Evolutionary conservation across 1,284 basidiomycete genomes (phyloP).

Genomic region (Moniliella sp.): DNA sequence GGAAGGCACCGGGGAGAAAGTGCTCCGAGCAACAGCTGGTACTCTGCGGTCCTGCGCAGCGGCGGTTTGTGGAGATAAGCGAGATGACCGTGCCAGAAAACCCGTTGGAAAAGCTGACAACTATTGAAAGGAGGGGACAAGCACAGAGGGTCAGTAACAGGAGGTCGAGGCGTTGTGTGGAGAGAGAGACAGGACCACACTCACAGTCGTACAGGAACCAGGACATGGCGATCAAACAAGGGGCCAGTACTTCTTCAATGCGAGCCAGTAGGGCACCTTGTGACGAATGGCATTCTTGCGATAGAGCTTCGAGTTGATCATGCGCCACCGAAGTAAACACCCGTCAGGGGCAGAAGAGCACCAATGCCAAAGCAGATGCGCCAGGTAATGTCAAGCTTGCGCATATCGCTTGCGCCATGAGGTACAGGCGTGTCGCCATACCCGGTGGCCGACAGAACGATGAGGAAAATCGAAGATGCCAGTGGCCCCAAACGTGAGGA

Average conservation of each 20-base stretch:
- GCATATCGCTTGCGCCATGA: conserved; percentile 38
- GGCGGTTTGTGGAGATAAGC: conserved; percentile 42
- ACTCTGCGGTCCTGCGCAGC: conserved; percentile 40
- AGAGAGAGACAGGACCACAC: conserved; percentile 1
- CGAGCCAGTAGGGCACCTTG: conserved; percentile 46
- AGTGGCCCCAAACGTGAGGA: conserved; percentile 37
- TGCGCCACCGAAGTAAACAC: conserved; percentile 50
- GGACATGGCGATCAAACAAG: conserved; percentile 9
- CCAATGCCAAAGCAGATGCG: conserved; percentile 53
- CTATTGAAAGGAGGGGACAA: too few relatives aligned
- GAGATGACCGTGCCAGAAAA: conserved; percentile 12
- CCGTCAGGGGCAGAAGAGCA: conserved; percentile 46
- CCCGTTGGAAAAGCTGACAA: too few relatives aligned
- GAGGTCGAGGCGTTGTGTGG: too few relatives aligned
- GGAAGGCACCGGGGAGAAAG: conserved; percentile 49
- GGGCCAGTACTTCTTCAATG: conserved; percentile 47
- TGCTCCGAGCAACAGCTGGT: conserved; percentile 48
- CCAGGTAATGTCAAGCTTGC: conserved; percentile 52
- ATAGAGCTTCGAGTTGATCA: conserved; percentile 46
- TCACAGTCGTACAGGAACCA: conserved; percentile 6
- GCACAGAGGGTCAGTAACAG: too few relatives aligned
- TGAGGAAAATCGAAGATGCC: conserved; percentile 51
- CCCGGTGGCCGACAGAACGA: conserved; percentile 42
- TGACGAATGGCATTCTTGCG: conserved; percentile 10
- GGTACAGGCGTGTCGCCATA: conserved; percentile 8